Evolutionary conservation across 306 rosid species (phyloP), one percentile per base, ranked within the genome.

Genomic region (Acacia crassicarpa): DNA sequence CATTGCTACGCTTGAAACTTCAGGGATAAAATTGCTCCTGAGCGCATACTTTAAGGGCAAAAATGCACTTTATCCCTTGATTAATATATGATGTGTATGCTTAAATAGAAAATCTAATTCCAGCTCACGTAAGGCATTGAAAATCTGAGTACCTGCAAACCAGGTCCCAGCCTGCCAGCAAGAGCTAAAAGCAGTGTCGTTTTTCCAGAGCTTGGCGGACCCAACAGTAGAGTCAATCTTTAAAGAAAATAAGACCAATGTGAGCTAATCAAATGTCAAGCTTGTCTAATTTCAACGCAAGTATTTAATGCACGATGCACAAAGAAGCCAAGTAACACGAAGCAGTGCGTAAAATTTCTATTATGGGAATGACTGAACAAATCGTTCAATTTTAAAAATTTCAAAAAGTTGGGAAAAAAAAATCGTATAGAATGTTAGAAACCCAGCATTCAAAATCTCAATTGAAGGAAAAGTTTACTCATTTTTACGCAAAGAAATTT

Each of bases 171-270:
- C 77, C 97, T 95, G 63, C 98, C 99, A 20, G 99, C 98, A 80
- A 96, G 99, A 78, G 99, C 98, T 83, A 91, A 84, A 46, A 96
- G 87, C 76, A 96, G 82, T 14, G 99, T 91, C 17, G 98, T 88
- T 89, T 96, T 96, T 78, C 99, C 99, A 16, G 99, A 96, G 91
- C 98, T 91, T 65, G 99, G 99, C 46, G 99, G 98, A 77, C 99
- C 99, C 91, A 96, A 76, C 54, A 96, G 77, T 78, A 96, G 85
- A 16, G 99, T 96, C 81, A 96, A 82, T 83, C 99, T 96, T 79
- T 84, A 85, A 85, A 84, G 53, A 81, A 75, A 74, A 71, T 11
- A 41, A 30, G 41, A 65, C 75, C 33, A 62, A 25, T 6, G 67
- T 62, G 9, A 62, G 33, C 80, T n/a, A 11, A 70, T 43, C 54